Percentiles rank a stretch among this genome's conserved stretches.
Conservation (phyloP, 2,329 filamentous ascomycete species). For the Beauveria pseudobassiana region DNA sequence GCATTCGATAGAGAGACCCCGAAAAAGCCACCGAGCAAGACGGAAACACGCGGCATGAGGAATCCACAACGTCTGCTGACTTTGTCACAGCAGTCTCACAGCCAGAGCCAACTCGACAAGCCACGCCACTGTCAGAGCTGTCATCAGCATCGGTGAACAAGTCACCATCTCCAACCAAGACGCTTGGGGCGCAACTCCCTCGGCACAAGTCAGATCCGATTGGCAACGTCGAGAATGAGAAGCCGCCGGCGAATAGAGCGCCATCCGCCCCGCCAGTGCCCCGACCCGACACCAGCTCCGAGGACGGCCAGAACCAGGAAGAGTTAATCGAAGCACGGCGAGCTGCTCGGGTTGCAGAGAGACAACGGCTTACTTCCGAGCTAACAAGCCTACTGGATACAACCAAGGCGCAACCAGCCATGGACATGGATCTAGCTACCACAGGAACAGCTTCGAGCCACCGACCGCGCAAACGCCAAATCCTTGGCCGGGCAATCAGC, state of each 20-base stretch:
- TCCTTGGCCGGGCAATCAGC: constrained; percentile 52
- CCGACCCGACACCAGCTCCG: neutral
- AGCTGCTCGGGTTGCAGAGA: constrained; percentile 26
- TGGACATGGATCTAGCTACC: constrained; percentile 14
- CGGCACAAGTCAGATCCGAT: constrained; percentile 16
- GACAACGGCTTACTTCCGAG: constrained; percentile 33
- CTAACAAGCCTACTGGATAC: constrained; percentile 36
- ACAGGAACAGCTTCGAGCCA: constrained; percentile 14
- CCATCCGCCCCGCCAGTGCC: neutral
- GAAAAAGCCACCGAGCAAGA: constrained; percentile 11
- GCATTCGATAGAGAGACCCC: constrained; percentile 30
- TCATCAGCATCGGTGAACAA: constrained; percentile 36
- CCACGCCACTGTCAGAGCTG: constrained; percentile 33
- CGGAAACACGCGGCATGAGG: constrained; percentile 14
- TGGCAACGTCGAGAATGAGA: constrained; percentile 10
- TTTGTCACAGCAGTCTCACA: constrained; percentile 37
- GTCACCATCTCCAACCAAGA: constrained; percentile 27
- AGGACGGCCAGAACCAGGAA: constrained; percentile 12
- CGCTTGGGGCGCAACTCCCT: constrained; percentile 2
- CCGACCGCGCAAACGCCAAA: constrained; percentile 35
- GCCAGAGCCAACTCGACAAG: constrained; percentile 21
- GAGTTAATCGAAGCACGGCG: constrained; percentile 19
- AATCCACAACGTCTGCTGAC: constrained; percentile 26
- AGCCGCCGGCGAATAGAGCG: neutral
- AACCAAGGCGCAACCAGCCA: neutral